Evolutionary conservation across 306 rosid species (phyloP).

Genomic region (Rubus idaeus): DNA sequence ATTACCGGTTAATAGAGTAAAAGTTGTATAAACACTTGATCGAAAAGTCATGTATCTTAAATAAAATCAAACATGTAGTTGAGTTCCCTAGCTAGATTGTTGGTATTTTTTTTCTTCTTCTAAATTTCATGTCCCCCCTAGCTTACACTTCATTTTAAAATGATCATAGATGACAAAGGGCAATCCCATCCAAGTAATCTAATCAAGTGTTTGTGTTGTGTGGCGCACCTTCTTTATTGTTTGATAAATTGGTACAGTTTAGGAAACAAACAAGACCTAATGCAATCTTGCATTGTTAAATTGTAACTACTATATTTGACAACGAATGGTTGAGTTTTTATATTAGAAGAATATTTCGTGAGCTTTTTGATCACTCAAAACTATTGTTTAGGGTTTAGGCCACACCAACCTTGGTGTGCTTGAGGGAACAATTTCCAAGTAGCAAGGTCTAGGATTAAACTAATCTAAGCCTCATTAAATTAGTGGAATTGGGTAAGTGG

Average conservation of each 20-base stretch:
- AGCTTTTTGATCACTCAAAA: slow-evolving; percentile 20
- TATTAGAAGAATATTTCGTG: slow-evolving; percentile 25
- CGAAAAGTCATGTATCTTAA: no score
- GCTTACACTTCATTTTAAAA: slow-evolving; percentile 8
- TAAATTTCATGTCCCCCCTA: no score
- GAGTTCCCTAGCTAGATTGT: no score
- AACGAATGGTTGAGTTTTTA: slow-evolving; percentile 15
- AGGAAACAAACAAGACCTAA: slow-evolving; percentile 24
- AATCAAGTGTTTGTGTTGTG: background rate
- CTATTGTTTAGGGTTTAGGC: slow-evolving; percentile 16
- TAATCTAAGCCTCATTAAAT: background rate
- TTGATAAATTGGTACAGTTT: background rate
- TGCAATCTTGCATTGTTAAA: background rate
- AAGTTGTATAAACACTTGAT: no score
- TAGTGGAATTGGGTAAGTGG: background rate
- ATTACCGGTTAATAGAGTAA: no score
- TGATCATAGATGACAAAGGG: background rate
- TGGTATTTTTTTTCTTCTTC: no score
- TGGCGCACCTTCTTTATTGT: background rate
- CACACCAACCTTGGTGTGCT: background rate
- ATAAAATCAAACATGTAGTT: no score
- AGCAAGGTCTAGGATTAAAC: slow-evolving; percentile 3
- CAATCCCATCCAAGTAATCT: background rate
- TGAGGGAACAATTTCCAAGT: slow-evolving; percentile 33
- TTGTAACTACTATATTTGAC: slow-evolving; percentile 22